phyloP scores from a whole-genome alignment of 140 eudicot species.

The Ambrosia hybrid region DNA sequence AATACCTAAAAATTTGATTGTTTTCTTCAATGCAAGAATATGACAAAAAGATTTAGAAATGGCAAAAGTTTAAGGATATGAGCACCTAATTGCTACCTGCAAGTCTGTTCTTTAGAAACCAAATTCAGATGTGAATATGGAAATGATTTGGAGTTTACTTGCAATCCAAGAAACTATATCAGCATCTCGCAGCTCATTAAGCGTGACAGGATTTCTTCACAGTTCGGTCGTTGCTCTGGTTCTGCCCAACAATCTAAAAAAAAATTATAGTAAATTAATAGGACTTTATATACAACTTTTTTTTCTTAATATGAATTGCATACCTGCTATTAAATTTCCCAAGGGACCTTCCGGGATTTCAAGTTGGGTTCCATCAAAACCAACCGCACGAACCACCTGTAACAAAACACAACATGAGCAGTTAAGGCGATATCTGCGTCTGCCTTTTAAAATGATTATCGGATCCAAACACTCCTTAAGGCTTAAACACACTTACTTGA shows the following conservation, averaged over 20 bases:
- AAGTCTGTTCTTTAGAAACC: slow-evolving; percentile 14
- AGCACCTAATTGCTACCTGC: slow-evolving; percentile 21
- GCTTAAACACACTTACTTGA: slow-evolving; percentile 37
- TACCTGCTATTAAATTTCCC: slow-evolving; percentile 71
- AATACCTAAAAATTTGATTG: background rate
- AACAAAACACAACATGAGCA: slow-evolving; percentile 6
- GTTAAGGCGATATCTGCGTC: too few relatives aligned
- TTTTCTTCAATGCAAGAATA: slow-evolving; percentile 6
- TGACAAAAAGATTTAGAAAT: slow-evolving; percentile 5
- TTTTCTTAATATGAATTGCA: slow-evolving; percentile 4
- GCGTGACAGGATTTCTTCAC: slow-evolving; percentile 55
- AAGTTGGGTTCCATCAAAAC: slow-evolving; percentile 60
- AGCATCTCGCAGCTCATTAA: slow-evolving; percentile 48
- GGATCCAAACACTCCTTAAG: slow-evolving; percentile 3
- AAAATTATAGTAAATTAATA: background rate
- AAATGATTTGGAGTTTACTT: background rate
- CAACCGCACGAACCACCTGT: slow-evolving; percentile 77
- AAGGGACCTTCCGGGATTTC: slow-evolving; percentile 86
- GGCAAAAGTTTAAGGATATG: background rate
- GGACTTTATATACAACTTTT: background rate
- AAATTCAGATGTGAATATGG: slow-evolving; percentile 8
- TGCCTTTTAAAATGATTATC: too few relatives aligned
- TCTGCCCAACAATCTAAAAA: slow-evolving; percentile 59
- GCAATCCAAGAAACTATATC: slow-evolving; percentile 26
- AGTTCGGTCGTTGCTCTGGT: slow-evolving; percentile 55